phyloP scores from a whole-genome alignment of 2,329 filamentous ascomycete genomes.

The Tetracladium maxilliforme region DNA sequence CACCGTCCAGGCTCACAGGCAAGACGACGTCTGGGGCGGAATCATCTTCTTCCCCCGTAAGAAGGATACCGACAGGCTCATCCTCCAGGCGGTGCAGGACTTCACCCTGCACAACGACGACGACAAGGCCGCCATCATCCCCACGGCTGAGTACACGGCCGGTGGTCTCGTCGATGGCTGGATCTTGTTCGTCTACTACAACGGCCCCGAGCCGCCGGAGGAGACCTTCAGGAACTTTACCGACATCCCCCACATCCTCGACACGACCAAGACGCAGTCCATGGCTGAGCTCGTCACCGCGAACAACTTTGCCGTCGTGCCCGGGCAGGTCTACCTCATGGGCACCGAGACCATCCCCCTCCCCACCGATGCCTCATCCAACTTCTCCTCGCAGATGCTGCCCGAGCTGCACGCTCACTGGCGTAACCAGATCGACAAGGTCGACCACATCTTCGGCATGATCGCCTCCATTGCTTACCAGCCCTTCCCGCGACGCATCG shows the following conservation, averaged over 20 bases:
- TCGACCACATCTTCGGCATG: too few species aligned
- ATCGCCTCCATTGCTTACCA: slow-evolving; percentile 16
- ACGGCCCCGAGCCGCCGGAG: slow-evolving; percentile 34
- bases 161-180: slow-evolving; percentile 32
- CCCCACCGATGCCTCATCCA: too few species aligned
- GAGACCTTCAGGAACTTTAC: slow-evolving; percentile 42
- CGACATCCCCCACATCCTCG: slow-evolving; percentile 23
- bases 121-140: slow-evolving; percentile 43
- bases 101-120: slow-evolving; percentile 43
- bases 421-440: too few species aligned
- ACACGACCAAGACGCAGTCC: too few species aligned
- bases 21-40: slow-evolving; percentile 12
- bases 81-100: slow-evolving; percentile 33
- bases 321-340: too few species aligned
- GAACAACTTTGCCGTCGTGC: too few species aligned
- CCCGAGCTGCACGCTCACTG: too few species aligned
- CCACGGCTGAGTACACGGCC: slow-evolving; percentile 32
- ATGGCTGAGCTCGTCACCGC: too few species aligned
- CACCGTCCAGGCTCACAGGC: slow-evolving; percentile 20
- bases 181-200: slow-evolving; percentile 49
- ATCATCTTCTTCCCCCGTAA: slow-evolving; percentile 14
- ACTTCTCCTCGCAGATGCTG: too few species aligned
- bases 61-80: slow-evolving; percentile 14
- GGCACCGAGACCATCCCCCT: too few species aligned
- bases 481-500: slow-evolving; percentile 13